These are phyloP conservation scores for Fonsecaea monophora DNA, from an alignment of 2,329 filamentous ascomycete species.

Conservation along the genomic window DNA sequence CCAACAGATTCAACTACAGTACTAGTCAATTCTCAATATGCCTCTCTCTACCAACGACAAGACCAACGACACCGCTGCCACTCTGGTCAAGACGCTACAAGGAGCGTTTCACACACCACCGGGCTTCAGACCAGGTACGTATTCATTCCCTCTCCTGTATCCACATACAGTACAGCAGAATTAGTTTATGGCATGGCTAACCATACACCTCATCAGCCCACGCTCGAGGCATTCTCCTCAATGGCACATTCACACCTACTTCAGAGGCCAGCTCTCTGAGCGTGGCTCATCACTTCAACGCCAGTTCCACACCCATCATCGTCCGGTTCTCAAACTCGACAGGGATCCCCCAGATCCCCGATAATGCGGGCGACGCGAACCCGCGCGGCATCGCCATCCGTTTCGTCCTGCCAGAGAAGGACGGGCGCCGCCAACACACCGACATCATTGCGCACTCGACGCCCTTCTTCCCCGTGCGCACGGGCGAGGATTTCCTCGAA, in stretches of 20 bases:
- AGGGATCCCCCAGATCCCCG: slow-evolving; percentile 59
- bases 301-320: slow-evolving; percentile 54
- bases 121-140: slow-evolving; percentile 50
- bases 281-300: slow-evolving; percentile 57
- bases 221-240: slow-evolving; percentile 60
- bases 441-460: slow-evolving; percentile 64
- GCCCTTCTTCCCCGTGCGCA: slow-evolving; percentile 60
- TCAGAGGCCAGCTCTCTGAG: slow-evolving; percentile 53
- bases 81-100: slow-evolving; percentile 49
- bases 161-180: slow-evolving; percentile 37
- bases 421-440: slow-evolving; percentile 57
- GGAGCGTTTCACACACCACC: slow-evolving; percentile 51
- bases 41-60: slow-evolving; percentile 54
- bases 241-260: slow-evolving; percentile 61
- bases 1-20: not conserved
- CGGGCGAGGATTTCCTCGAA: slow-evolving; percentile 60
- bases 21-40: slow-evolving; percentile 43
- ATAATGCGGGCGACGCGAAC: slow-evolving; percentile 56
- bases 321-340: slow-evolving; percentile 61
- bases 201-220: slow-evolving; percentile 54
- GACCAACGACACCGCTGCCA: slow-evolving; percentile 48
- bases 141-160: slow-evolving; percentile 29
- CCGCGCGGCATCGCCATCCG: slow-evolving; percentile 59
- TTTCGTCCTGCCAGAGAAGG: slow-evolving; percentile 52
- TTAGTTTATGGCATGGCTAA: too few relatives aligned